Base-by-base conservation (phyloP, 768 basidiomycete genomes). In the Tulasnella sp. region DNA sequence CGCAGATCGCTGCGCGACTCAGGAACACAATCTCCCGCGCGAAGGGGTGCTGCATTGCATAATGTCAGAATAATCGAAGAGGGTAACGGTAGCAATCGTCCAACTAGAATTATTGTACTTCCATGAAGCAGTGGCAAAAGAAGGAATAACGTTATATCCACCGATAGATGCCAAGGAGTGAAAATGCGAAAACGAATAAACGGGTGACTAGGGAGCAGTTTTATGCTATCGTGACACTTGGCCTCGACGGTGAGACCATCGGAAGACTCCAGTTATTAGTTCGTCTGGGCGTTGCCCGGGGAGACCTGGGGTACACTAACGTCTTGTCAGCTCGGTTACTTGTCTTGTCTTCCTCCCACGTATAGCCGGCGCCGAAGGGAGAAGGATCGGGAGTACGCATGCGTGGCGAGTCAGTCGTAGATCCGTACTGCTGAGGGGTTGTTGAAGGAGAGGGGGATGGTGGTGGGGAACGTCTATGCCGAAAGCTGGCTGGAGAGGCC, bases 381-480 rank as follows among this genome's bases (percentile, higher is more conserved):
- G 31, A 27, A 6, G 29, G 41, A 25, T 39, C 37, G n/a, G 55
- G 17, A 7, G 19, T 11, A 21, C 31, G 31, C 55, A 57, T 49
- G 17, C 55, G 17, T 6, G 55, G 55, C n/a, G 57, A 58, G 19
- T 49, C 57, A n/a, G 23, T 19, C 6, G 39, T 50, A 35, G 57
- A 32, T 12, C 46, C 46, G 31, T 50, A 61, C 11, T 23, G 14
- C 14, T 34, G 31, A 23, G 59, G 55, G 9, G 59, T 60, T 25
- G 17, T 19, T 25, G 23, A 27, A 7, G 52, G 49, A 19, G 59
- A 59, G 6, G 61, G 61, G 7, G 61, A 61, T 7, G 61, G 61
- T 14, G 61, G 61, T 35, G 61, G 61, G 8, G 61, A 62, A 11
- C 61, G 48, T 31, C 46, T 40, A n/a, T 52, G 54, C 11, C 40